A percentile compares a stretch with the other conserved stretches of the same genome.
Conservation (phyloP, 2,329 filamentous ascomycete species). For the Parastagonospora avenae region DNA sequence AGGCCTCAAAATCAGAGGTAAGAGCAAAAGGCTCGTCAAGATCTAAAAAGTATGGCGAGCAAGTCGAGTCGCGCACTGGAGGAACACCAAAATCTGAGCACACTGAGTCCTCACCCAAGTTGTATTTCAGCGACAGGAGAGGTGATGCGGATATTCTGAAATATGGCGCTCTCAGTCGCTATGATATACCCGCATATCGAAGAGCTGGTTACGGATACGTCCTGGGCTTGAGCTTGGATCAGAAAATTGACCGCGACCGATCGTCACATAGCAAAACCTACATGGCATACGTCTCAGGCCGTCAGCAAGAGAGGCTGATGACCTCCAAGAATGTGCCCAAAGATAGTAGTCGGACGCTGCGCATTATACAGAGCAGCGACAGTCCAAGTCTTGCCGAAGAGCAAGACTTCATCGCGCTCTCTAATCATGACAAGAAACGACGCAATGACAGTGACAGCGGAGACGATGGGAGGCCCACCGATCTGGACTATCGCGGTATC, state of each 20-base stretch:
- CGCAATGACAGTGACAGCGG: slow-evolving; percentile 19
- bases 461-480: slow-evolving; percentile 11
- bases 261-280: slow-evolving; percentile 57
- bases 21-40: slow-evolving; percentile 5
- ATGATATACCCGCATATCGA: slow-evolving; percentile 72
- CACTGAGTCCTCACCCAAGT: slow-evolving; percentile 8
- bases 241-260: slow-evolving; percentile 70
- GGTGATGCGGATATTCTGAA: slow-evolving; percentile 77
- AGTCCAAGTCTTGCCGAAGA: slow-evolving; percentile 4
- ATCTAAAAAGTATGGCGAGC: slow-evolving; percentile 2
- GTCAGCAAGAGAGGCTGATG: slow-evolving; percentile 56
- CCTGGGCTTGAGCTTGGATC: slow-evolving; percentile 65
- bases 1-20: slow-evolving; percentile 15
- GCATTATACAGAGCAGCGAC: slow-evolving; percentile 24
- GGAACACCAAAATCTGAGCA: slow-evolving; percentile 4
- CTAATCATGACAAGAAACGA: slow-evolving; percentile 26
- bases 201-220: slow-evolving; percentile 72
- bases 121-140: slow-evolving; percentile 62
- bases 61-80: slow-evolving; percentile 44
- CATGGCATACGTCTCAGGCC: slow-evolving; percentile 39
- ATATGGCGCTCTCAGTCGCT: slow-evolving; percentile 76
- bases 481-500: slow-evolving; percentile 47
- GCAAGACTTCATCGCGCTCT: slow-evolving; percentile 40
- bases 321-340: slow-evolving; percentile 25
- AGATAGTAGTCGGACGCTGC: slow-evolving; percentile 32